These are phyloP conservation scores for Pyrus communis DNA, from an alignment of 306 rosid species.

Conservation along the genomic window DNA sequence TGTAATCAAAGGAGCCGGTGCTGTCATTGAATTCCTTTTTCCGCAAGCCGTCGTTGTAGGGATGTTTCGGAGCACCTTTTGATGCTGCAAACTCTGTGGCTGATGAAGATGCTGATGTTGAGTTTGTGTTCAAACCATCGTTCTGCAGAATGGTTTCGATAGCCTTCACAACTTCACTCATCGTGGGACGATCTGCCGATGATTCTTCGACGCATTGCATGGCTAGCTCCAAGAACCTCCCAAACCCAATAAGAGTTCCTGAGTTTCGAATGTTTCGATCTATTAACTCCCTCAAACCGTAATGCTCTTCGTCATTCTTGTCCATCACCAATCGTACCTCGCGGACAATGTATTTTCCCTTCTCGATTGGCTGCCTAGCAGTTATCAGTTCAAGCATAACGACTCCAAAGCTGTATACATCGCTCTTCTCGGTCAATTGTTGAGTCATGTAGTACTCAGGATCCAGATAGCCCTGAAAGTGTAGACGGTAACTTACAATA, in stretches of 20 bases:
- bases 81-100: constrained; percentile 66
- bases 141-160: constrained; percentile 68
- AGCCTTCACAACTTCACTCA: constrained; percentile 78
- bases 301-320: constrained; percentile 46
- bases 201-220: constrained; percentile 84
- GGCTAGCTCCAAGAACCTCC: constrained; percentile 69
- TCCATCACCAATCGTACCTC: constrained; percentile 48
- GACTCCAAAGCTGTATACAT: constrained; percentile 87
- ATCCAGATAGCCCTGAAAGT: constrained; percentile 80
- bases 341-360: constrained; percentile 77
- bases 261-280: constrained; percentile 54
- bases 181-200: constrained; percentile 74
- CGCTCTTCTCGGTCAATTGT: constrained; percentile 83
- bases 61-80: constrained; percentile 52
- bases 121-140: constrained; percentile 76
- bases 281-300: constrained; percentile 61
- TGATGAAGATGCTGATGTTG: constrained; percentile 86
- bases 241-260: constrained; percentile 42
- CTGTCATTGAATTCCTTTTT: constrained; percentile 49
- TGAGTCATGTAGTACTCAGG: constrained; percentile 96
- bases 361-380: constrained; percentile 76
- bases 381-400: constrained; percentile 84
- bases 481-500: background rate
- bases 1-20: constrained; percentile 53
- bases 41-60: constrained; percentile 49